Evolutionary conservation across 2,329 filamentous ascomycete species (phyloP), one percentile per base, ranked within the genome.

Genomic region (Dryadomyces quercivorus): DNA sequence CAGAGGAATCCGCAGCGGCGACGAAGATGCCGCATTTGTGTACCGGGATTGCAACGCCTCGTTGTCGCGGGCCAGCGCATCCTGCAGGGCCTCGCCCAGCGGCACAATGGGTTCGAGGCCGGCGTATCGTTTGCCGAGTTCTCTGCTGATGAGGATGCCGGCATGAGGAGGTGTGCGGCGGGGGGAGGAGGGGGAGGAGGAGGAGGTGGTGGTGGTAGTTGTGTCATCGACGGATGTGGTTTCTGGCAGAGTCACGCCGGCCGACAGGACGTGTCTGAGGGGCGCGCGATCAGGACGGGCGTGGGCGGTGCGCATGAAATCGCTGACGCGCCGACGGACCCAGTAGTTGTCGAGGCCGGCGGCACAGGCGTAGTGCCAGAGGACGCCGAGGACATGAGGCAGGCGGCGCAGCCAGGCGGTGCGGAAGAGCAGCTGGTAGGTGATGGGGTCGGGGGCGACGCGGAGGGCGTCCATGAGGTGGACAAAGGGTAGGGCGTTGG

Each of bases 401-500:
- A 67, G 64, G 43, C 63, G 64, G 2, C 64, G 58, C 18, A 53
- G 57, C 57, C 68, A 64, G 15, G 69, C 68, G 22, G 73, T 61
- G 7, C 62, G 57, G 55, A 73, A 68, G 49, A 77, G 67, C 13
- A 64, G 57, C 40, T 66, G 57, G 59, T 71, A 74, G 0, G 68
- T 69, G 15, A 62, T 46, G 5, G 59, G 52, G 55, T 70, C 62
- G 12, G 65, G 65, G 22, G 61, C 54, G 46, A 60, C 6, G 18
- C 22, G 22, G 3, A 44, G 46, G 18, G n/a, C 3, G 26, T 26
- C 10, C 51, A 15, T 63, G 62, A 59, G 56, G 44, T 56, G 56
- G n/a, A 67, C 8, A 3, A 62, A 54, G 15, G 57, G 50, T 13
- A 66, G 43, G 8, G 63, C 63, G 1, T 52, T 21, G 13, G 50